Percentiles rank a stretch among this genome's conserved stretches.
Evolutionary conservation across 2,329 filamentous ascomycete species (phyloP).

Genomic region (Huntiella decipiens): DNA sequence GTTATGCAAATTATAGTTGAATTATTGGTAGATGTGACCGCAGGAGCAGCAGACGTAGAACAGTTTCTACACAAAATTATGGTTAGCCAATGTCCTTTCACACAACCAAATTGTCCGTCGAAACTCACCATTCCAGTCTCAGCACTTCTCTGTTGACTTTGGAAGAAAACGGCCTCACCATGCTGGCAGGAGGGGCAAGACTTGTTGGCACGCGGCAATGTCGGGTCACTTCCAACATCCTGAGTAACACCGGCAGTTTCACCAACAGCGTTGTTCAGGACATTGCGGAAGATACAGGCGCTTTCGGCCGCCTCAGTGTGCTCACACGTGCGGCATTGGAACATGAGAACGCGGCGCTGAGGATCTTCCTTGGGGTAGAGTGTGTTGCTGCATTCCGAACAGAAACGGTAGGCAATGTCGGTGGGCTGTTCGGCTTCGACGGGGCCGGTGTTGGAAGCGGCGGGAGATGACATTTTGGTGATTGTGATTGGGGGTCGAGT

Average conservation of each 20-base stretch:
- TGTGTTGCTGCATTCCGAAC: conserved; percentile 97
- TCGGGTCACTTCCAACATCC: conserved; percentile 93
- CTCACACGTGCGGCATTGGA: conserved; percentile 87
- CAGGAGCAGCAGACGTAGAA: conserved; percentile 91
- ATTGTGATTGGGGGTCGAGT: neutral
- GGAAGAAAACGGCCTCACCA: conserved; percentile 91
- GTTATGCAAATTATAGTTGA: no score
- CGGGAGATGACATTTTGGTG: conserved; percentile 30
- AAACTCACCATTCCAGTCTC: conserved; percentile 90
- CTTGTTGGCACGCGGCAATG: conserved; percentile 79
- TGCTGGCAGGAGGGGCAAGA: conserved; percentile 70
- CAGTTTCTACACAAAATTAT: conserved; percentile 44
- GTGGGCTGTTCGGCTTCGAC: conserved; percentile 36
- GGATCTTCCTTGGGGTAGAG: conserved; percentile 93
- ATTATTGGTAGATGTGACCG: conserved; percentile 61
- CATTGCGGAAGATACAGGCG: conserved; percentile 87
- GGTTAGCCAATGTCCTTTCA: neutral
- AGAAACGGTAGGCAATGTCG: conserved; percentile 93
- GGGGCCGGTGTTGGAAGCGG: conserved; percentile 15
- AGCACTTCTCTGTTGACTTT: conserved; percentile 89
- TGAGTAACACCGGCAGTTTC: conserved; percentile 95
- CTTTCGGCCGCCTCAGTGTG: conserved; percentile 75
- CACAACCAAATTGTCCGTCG: neutral
- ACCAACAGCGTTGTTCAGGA: conserved; percentile 75
- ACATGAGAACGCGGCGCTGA: conserved; percentile 66